Evolutionary conservation across 2,329 filamentous ascomycete genomes (phyloP).

Genomic region (Aspergillus hiratsukae): DNA sequence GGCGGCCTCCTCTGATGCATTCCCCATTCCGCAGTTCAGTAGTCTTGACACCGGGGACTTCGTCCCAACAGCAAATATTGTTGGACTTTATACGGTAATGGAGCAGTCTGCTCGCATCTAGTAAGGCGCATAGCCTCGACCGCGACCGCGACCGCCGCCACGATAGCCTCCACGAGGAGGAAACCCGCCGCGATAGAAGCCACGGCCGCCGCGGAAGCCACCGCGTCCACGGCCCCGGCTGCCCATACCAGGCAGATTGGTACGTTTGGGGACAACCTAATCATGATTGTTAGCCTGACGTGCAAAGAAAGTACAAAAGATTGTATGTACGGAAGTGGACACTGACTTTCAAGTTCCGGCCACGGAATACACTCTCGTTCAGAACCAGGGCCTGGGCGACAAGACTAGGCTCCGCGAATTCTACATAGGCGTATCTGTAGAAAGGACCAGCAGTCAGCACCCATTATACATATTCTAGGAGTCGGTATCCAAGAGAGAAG

Average conservation of each 20-base stretch:
- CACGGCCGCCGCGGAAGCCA: constrained; percentile 49
- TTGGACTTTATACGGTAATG: constrained; percentile 2
- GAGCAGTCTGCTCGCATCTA: constrained; percentile 19
- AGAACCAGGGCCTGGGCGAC: constrained; percentile 91
- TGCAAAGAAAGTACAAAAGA: neutral
- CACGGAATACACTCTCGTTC: constrained; percentile 94
- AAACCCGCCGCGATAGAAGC: constrained; percentile 42
- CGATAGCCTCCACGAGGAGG: constrained; percentile 56
- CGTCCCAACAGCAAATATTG: neutral
- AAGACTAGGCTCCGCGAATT: constrained; percentile 90
- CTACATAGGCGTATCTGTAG: constrained; percentile 92
- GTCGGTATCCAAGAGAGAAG: neutral
- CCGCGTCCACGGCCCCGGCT: constrained; percentile 60
- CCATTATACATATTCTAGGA: constrained; percentile 9
- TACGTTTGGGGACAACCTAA: constrained; percentile 84
- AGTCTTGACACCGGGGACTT: neutral
- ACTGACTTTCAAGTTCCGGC: constrained; percentile 85
- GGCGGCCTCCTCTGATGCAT: neutral
- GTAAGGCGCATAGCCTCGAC: constrained; percentile 45
- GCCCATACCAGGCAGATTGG: constrained; percentile 89
- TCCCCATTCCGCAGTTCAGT: neutral
- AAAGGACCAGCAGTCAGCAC: constrained; percentile 13
- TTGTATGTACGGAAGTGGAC: neutral
- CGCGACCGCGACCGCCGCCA: constrained; percentile 47
- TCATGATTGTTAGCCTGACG: constrained; percentile 26